phyloP scores from a whole-genome alignment of 495 filamentous ascomycete genomes.

The Echria macrotheca region DNA sequence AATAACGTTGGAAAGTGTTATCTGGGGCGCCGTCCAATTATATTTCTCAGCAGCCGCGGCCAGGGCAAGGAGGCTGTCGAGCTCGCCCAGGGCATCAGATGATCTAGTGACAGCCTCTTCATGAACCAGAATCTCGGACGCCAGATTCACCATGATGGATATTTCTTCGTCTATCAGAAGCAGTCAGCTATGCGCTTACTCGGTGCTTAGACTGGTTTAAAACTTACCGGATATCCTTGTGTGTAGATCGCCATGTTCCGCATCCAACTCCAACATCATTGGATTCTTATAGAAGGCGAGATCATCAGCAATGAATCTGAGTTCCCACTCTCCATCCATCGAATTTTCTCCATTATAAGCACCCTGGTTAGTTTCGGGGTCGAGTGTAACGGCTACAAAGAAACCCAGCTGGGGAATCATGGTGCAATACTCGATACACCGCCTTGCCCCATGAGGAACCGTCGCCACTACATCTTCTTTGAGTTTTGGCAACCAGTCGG shows the following conservation, averaged over 20 bases:
- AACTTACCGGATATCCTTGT: conserved; percentile 70
- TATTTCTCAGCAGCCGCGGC: conserved; percentile 73
- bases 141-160: conserved; percentile 76
- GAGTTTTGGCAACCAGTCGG: conserved; percentile 61
- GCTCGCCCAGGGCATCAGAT: conserved; percentile 76
- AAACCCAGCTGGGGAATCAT: conserved; percentile 92
- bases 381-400: conserved; percentile 67
- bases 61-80: conserved; percentile 83
- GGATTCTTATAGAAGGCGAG: conserved; percentile 82
- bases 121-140: conserved; percentile 64
- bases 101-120: conserved; percentile 60
- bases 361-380: conserved; percentile 54
- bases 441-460: conserved; percentile 53
- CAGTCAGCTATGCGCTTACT: neutral
- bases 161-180: conserved; percentile 71
- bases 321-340: conserved; percentile 61
- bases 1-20: conserved; percentile 69
- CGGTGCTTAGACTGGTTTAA: too few relatives aligned
- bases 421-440: conserved; percentile 59
- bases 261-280: conserved; percentile 79
- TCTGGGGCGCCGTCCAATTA: conserved; percentile 61
- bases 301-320: conserved; percentile 68
- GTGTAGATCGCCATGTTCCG: conserved; percentile 78
- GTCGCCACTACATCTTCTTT: conserved; percentile 55
- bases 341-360: conserved; percentile 59